Evolutionary conservation across 768 basidiomycete species (phyloP).

Genomic region (Xanthoconium purpureum): DNA sequence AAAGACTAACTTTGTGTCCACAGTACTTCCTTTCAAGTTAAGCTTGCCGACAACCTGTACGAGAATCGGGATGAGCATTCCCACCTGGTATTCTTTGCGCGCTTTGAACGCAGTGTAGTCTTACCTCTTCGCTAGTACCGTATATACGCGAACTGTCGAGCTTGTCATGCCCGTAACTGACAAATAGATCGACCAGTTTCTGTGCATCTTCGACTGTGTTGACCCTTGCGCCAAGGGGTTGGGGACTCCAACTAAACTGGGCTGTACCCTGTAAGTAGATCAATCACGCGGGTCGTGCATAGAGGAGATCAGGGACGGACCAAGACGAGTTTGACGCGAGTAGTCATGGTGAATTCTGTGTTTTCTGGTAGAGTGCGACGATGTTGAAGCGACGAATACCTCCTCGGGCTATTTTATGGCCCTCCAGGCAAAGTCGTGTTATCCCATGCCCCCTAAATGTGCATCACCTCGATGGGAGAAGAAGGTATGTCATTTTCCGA

Average conservation of each 20-base stretch:
- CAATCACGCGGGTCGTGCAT: background rate
- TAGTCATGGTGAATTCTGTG: background rate
- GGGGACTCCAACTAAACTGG: constrained; percentile 13
- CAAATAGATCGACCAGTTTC: constrained; percentile 17
- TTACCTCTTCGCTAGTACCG: constrained; percentile 16
- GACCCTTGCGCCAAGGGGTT: constrained; percentile 7
- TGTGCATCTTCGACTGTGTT: constrained; percentile 16
- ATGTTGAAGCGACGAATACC: background rate
- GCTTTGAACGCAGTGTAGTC: background rate
- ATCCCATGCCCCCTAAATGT: too few species aligned
- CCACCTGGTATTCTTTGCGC: background rate
- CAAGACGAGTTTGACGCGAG: constrained; percentile 7
- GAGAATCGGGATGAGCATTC: background rate
- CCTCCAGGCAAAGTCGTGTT: too few species aligned
- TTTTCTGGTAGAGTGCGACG: too few species aligned
- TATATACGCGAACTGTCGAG: constrained; percentile 13
- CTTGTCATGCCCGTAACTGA: constrained; percentile 12
- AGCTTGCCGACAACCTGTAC: constrained; percentile 13
- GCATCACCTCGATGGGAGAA: too few species aligned
- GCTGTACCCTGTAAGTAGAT: constrained; percentile 11
- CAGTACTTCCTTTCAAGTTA: constrained; percentile 15
- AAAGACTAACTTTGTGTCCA: constrained; percentile 20
- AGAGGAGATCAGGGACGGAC: background rate
- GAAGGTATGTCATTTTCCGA: too few species aligned
- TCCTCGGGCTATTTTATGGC: background rate